Base-by-base conservation (phyloP, 768 basidiomycete genomes). In the Trametes cubensis region DNA sequence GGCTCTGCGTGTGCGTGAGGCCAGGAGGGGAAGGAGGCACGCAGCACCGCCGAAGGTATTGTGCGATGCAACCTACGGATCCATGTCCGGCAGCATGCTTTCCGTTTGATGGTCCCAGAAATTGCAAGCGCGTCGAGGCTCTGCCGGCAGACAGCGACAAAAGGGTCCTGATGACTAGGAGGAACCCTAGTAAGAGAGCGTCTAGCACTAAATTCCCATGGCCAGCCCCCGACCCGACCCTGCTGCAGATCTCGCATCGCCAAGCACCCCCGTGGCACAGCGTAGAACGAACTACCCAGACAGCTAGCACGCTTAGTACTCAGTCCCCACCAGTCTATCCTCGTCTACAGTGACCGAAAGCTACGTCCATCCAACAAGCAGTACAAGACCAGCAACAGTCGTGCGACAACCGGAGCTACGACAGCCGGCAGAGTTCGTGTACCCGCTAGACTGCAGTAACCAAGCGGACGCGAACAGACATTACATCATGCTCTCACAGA, bases 91-190 rank as follows among this genome's bases (percentile, higher is more conserved):
- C 39, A 51, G 40, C 48, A 40, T 58, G 48, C 44, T 25, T 41
- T 47, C 45, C 28, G 26, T 49, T 40, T 56, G 56, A 39, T 51
- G 58, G 38, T 42, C 25, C 47, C 48, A 34, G 34, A 34, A 38
- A 41, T 18, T 34, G 38, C 39, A 58, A 59, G 58, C 58, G 58
- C 58, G 48, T 49, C 48, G 48, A 45, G 58, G 49, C 57, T 56
- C 55, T 57, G 57, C 28, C 57, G 57, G 47, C 58, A 51, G 58
- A 52, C 41, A 38, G 40, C 48, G 49, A 59, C 49, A 52, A 51
- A 44, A 41, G 20, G 55, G 26, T 48, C 26, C 58, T 52, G 50
- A 59, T 49, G 41, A 56, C 44, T 46, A 46, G 48, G 34, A 34
- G 34, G 44, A 23, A 47, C 21, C 57, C 57, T 26, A 50, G 45